phyloP scores from a whole-genome alignment of 257 asterid species.

The Henckelia pumila region DNA sequence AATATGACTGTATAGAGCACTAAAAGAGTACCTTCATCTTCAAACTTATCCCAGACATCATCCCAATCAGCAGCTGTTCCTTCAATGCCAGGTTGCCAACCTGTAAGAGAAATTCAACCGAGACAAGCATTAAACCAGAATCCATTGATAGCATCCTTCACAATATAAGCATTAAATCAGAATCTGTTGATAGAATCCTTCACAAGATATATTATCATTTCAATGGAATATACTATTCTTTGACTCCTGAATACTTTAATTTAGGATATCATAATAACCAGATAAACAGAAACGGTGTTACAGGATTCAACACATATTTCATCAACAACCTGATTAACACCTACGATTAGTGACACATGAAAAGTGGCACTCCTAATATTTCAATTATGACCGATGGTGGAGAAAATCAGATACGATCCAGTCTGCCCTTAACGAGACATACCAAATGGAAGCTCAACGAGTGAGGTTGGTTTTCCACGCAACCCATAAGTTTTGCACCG shows the following conservation, averaged over 20 bases:
- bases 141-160: conserved; percentile 10
- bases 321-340: neutral
- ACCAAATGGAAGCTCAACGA: conserved; percentile 93
- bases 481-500: conserved; percentile 96
- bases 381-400: neutral
- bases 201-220: conserved; percentile 26
- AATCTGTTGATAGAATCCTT: conserved; percentile 16
- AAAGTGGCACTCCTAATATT: conserved; percentile 1
- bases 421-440: conserved; percentile 23
- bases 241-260: neutral
- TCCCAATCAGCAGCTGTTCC: conserved; percentile 97
- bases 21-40: conserved; percentile 71
- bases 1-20: neutral
- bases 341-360: neutral
- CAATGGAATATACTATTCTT: neutral
- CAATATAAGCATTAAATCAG: conserved; percentile 24
- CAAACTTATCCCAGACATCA: conserved; percentile 92
- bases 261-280: conserved; percentile 6
- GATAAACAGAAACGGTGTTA: conserved; percentile 17
- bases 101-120: conserved; percentile 35
- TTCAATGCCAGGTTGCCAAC: conserved; percentile 97
- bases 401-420: neutral
- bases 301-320: neutral
- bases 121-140: conserved; percentile 23
- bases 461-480: conserved; percentile 82